Evolutionary conservation across 2,329 filamentous ascomycete species (phyloP), one percentile per base, ranked within the genome.

Genomic region (Stachybotrys elegans): DNA sequence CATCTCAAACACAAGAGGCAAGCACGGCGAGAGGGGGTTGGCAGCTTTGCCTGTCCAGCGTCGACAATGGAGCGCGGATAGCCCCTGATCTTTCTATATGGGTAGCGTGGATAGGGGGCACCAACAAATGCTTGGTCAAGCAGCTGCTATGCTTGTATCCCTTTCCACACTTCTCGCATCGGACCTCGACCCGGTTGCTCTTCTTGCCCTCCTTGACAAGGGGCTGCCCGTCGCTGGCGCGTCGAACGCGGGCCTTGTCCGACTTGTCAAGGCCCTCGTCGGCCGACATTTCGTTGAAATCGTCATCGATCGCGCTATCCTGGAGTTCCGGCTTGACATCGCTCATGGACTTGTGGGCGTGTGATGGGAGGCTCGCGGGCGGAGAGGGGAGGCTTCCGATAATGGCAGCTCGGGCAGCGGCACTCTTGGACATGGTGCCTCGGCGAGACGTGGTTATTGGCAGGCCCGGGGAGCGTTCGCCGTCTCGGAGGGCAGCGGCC

Each of bases 131-230:
- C 82, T 97, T 98, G 67, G 88, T 94, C 77, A 98, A 83, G 83
- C 93, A 98, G 76, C 93, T 97, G 83, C 91, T 95, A 79, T 98
- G 93, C 83, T 98, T 98, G 82, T 98, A 98, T 72, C 90, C 90
- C 79, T 98, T 98, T 69, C 92, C 92, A 76, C 93, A 98, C 71
- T 91, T 92, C 65, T 95, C 89, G 75, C 93, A 98, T 69, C 87
- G 89, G 64, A 98, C 81, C 67, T 97, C 92, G 60, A 84, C 82
- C 60, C 83, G 81, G 71, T 81, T 86, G 67, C 81, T 79, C 71
- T 89, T 91, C 73, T 91, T 91, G 58, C 92, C 87, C 56, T 86
- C 84, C 69, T 93, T 94, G 58, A 77, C 73, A 50, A 92, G 75
- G 56, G 86, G 83, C 55, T 92, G 88, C 50, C 90, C 91, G 64